Percentiles rank a stretch among this genome's conserved stretches.
phyloP scores from a whole-genome alignment of 371 early-diverging fungal species.

The Basidiobolus meristosporus region DNA sequence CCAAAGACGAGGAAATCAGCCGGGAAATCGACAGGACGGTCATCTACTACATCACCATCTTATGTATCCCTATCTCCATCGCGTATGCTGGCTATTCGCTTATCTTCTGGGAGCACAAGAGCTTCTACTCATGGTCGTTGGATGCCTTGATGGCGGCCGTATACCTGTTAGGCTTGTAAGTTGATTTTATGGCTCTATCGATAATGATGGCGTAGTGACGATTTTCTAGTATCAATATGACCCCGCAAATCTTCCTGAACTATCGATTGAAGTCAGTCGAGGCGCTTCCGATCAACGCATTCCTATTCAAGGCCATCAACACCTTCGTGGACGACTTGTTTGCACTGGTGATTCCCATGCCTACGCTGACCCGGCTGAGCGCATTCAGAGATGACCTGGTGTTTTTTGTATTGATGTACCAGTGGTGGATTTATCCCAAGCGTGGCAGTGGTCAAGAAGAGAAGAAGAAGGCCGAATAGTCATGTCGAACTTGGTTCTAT shows the following conservation, averaged over 20 bases:
- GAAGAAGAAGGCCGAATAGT: too few relatives aligned
- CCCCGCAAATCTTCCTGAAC: slow-evolving; percentile 31
- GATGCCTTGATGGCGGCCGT: slow-evolving; percentile 31
- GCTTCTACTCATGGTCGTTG: slow-evolving; percentile 41
- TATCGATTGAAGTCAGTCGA: slow-evolving; percentile 40
- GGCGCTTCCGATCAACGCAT: slow-evolving; percentile 28
- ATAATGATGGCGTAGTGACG: too few relatives aligned
- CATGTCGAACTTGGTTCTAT: too few relatives aligned
- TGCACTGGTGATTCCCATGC: slow-evolving; percentile 42
- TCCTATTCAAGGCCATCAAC: slow-evolving; percentile 20
- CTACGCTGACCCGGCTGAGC: slow-evolving; percentile 21
- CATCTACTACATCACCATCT: slow-evolving; percentile 11
- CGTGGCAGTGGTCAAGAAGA: too few relatives aligned
- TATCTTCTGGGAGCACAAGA: slow-evolving; percentile 29
- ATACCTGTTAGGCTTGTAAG: slow-evolving; percentile 36
- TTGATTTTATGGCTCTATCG: too few relatives aligned
- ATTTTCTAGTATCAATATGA: slow-evolving; percentile 31
- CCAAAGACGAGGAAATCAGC: not conserved
- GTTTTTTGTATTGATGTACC: slow-evolving; percentile 23
- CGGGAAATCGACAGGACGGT: slow-evolving; percentile 17
- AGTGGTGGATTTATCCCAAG: slow-evolving; percentile 27
- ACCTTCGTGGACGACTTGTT: slow-evolving; percentile 53
- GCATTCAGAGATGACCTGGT: slow-evolving; percentile 28
- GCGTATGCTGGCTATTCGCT: slow-evolving; percentile 45
- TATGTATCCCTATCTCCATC: slow-evolving; percentile 24